Evolutionary conservation across 2,329 filamentous ascomycete genomes (phyloP).

Genomic region (Aspergillus alliaceus): DNA sequence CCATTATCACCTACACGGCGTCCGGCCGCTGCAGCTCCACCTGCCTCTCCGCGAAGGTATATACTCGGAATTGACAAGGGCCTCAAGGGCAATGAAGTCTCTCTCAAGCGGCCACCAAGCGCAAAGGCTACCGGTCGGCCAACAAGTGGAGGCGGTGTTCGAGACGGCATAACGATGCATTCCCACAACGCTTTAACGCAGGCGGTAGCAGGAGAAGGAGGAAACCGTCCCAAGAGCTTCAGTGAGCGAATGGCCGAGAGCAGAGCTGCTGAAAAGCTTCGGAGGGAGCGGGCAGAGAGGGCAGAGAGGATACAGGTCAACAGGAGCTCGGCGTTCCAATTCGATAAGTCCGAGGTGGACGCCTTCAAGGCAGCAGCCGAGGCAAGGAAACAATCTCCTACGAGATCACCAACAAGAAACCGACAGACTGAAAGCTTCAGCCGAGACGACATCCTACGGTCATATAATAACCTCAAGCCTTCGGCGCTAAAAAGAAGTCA

Average conservation of each 20-base stretch:
- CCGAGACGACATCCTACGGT: constrained; percentile 60
- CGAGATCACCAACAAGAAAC: constrained; percentile 50
- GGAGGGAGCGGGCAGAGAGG: constrained; percentile 38
- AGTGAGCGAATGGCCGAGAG: constrained; percentile 81
- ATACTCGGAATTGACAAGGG: constrained; percentile 89
- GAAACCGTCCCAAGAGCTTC: constrained; percentile 60
- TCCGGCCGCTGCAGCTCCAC: constrained; percentile 50
- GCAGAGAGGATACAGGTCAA: constrained; percentile 38
- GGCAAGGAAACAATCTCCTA: constrained; percentile 21
- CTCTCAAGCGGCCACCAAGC: constrained; percentile 67
- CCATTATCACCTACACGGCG: constrained; percentile 68
- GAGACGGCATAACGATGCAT: constrained; percentile 27
- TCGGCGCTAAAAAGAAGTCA: constrained; percentile 34
- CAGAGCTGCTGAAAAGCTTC: constrained; percentile 43
- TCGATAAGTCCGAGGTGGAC: constrained; percentile 46
- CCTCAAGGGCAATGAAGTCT: constrained; percentile 75
- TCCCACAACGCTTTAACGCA: constrained; percentile 23
- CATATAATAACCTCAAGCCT: constrained; percentile 29
- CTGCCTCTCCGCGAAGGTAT: constrained; percentile 75
- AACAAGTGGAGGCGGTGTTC: constrained; percentile 29
- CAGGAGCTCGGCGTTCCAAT: constrained; percentile 44
- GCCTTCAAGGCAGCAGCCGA: constrained; percentile 40
- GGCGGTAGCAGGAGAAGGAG: constrained; percentile 24
- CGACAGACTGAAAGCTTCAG: constrained; percentile 56
- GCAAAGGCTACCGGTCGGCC: constrained; percentile 29